Evolutionary conservation across 805 yeast genomes (phyloP).

Genomic region (Limtongozyma cylindracea): DNA sequence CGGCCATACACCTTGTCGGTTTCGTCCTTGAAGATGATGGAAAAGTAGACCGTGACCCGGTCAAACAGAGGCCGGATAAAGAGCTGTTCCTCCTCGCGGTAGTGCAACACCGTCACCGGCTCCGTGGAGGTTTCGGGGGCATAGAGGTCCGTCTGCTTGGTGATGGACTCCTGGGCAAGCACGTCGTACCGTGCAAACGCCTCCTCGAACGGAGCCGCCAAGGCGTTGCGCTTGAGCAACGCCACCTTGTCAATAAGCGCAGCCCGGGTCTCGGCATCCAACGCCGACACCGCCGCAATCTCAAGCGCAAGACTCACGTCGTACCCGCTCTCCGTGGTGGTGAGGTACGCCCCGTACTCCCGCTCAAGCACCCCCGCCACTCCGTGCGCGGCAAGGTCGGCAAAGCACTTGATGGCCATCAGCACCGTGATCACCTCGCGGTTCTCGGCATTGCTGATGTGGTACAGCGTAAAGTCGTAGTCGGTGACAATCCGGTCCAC

Average conservation of each 20-base stretch:
- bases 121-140: slow-evolving; percentile 20
- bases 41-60: slow-evolving; percentile 89
- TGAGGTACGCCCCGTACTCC: slow-evolving; percentile 14
- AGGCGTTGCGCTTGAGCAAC: slow-evolving; percentile 56
- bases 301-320: slow-evolving; percentile 57
- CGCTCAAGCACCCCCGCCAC: slow-evolving; percentile 24
- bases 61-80: slow-evolving; percentile 82
- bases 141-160: no score
- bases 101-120: slow-evolving; percentile 43
- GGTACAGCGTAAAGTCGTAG: slow-evolving; percentile 89
- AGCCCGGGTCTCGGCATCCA: slow-evolving; percentile 9
- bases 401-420: slow-evolving; percentile 52
- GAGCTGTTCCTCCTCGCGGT: slow-evolving; percentile 69
- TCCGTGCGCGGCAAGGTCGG: slow-evolving; percentile 46
- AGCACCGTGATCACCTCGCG: slow-evolving; percentile 43
- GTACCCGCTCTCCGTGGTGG: slow-evolving; percentile 49
- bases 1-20: slow-evolving; percentile 83
- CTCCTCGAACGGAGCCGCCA: slow-evolving; percentile 80
- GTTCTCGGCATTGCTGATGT: slow-evolving; percentile 54
- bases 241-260: slow-evolving; percentile 42
- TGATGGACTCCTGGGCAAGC: slow-evolving; percentile 24
- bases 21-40: slow-evolving; percentile 87
- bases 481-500: slow-evolving; percentile 81
- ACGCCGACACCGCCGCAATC: slow-evolving; percentile 9
- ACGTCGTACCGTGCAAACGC: slow-evolving; percentile 65